Conservation (phyloP, 257 asterid species). For the Solanum pimpinellifolium region DNA sequence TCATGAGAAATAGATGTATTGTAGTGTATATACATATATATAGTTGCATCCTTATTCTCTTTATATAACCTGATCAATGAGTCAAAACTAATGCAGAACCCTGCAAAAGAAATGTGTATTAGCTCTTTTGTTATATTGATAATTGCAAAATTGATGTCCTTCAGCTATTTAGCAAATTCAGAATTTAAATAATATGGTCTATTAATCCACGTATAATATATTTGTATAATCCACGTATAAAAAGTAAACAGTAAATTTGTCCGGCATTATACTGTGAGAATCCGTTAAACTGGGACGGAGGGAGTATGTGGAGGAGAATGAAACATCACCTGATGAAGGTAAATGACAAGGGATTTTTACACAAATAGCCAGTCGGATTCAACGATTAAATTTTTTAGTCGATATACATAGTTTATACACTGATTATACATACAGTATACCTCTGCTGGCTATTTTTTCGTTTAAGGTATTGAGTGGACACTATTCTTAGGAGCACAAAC, state of each 20-base stretch:
- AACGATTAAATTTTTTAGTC: not conserved
- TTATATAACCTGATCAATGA: not conserved
- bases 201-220: not conserved
- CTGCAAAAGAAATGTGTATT: not conserved
- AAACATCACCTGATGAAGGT: not conserved
- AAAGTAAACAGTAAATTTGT: not conserved
- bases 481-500: not conserved
- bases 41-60: not conserved
- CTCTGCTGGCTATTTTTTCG: not conserved
- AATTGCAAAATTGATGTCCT: not conserved
- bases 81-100: not conserved
- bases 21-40: not conserved
- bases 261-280: not conserved
- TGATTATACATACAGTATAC: not conserved
- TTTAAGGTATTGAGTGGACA: not conserved
- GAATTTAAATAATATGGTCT: not conserved
- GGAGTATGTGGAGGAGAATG: not conserved
- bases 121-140: not conserved
- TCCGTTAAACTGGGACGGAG: not conserved
- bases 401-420: not conserved
- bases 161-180: not conserved
- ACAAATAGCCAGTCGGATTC: not conserved
- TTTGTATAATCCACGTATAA: not conserved
- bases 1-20: not conserved
- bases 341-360: not conserved